Evolutionary conservation across 2,329 filamentous ascomycete species (phyloP), one percentile per base, ranked within the genome.

Genomic region (Pseudogymnoascus sp.): DNA sequence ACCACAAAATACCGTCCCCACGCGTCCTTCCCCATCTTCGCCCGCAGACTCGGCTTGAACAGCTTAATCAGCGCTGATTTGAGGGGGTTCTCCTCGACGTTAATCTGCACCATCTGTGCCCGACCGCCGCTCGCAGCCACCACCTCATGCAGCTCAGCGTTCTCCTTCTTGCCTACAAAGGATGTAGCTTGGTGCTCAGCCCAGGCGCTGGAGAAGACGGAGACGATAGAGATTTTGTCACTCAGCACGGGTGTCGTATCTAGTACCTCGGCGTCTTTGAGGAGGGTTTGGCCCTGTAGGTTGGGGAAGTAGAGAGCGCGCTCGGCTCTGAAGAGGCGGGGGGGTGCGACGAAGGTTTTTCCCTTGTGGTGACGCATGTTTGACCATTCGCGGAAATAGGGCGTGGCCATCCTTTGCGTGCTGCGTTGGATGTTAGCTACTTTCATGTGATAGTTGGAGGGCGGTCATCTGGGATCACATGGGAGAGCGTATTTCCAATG

Each of bases 331-430:
- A 97, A 97, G 60, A 93, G 82, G n/a, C 88, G 82, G 3, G 89
- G 85, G 39, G 93, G 93, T 18, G 91, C 87, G 61, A 93, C 79
- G 77, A 97, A 99, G 23, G 91, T 91, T 77, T 99, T 99, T 71
- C 95, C 95, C 70, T 92, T 86, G 77, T 95, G 87, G 68, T 87
- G 83, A 62, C 82, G 81, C 75, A 97, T 84, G 77, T 96, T 95
- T 65, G 85, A 85, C 89, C 92, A 97, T 81, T 99, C 93, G 75
- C 92, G 89, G 79, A 96, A 99, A 77, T 99, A 99, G 1, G 93
- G 93, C 64, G 90, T 90, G 18, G 87, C 80, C 72, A 96, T 87
- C 74, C 91, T 86, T 68, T 84, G 82, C 51, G 90, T 90, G 62
- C 88, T 91, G 68, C 70, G 21, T 23, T 21, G 60, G 26, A 62